Conservation (phyloP, 805 yeast species). For the Yarrowia sp. region DNA sequence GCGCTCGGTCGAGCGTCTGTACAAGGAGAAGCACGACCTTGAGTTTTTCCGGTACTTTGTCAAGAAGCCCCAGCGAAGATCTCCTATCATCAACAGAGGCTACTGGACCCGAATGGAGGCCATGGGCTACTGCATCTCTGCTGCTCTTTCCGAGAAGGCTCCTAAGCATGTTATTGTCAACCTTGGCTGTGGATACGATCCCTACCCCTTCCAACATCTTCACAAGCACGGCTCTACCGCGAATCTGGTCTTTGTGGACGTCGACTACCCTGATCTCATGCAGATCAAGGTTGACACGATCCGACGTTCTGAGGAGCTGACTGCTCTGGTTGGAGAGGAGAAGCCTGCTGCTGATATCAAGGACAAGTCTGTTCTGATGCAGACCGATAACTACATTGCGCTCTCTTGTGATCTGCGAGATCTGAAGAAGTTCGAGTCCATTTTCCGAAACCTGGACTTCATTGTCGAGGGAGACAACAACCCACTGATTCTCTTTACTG, state of each 20-base stretch:
- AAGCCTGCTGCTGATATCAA: conserved; percentile 34
- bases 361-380: conserved; percentile 30
- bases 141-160: conserved; percentile 43
- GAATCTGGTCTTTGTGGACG: conserved; percentile 57
- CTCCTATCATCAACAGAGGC: conserved; percentile 80
- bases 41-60: conserved; percentile 68
- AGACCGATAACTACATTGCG: conserved; percentile 51
- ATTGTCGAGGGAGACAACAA: conserved; percentile 22
- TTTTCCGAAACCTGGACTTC: conserved; percentile 2
- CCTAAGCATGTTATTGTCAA: conserved; percentile 51
- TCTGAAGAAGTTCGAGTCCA: conserved; percentile 39
- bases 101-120: conserved; percentile 80
- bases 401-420: conserved; percentile 65
- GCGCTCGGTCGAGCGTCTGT: conserved; percentile 70
- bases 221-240: conserved; percentile 35
- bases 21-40: conserved; percentile 30
- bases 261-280: conserved; percentile 73
- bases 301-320: conserved; percentile 47
- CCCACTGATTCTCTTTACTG: conserved; percentile 53
- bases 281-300: conserved; percentile 55
- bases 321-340: conserved; percentile 45
- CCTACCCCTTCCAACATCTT: conserved; percentile 54
- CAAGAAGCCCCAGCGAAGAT: conserved; percentile 59
- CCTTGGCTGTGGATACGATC: conserved; percentile 78
- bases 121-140: conserved; percentile 51